Evolutionary conservation across 2,329 filamentous ascomycete genomes (phyloP).

Genomic region (Ascochyta clinopodiicola): DNA sequence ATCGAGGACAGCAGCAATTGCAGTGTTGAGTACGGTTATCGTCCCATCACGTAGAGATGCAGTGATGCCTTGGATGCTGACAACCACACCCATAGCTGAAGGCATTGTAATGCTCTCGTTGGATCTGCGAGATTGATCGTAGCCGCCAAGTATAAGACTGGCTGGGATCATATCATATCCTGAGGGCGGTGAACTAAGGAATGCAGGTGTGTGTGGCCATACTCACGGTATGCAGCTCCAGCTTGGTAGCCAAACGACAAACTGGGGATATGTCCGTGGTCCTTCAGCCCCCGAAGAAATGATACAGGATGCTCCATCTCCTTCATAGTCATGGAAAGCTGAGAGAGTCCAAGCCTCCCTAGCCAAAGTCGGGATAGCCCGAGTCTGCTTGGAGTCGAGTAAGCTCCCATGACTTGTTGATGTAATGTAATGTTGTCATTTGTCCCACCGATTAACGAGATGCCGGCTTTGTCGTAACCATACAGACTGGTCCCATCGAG

Average conservation of each 20-base stretch:
- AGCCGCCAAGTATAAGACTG: slow-evolving; percentile 71
- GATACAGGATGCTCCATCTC: slow-evolving; percentile 50
- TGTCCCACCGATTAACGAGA: slow-evolving; percentile 49
- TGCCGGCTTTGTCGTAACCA: slow-evolving; percentile 59
- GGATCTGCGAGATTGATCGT: slow-evolving; percentile 65
- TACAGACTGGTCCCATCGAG: slow-evolving; percentile 69
- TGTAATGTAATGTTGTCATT: slow-evolving; percentile 32
- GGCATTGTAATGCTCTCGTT: slow-evolving; percentile 67
- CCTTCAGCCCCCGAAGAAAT: slow-evolving; percentile 60
- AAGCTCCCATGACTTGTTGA: slow-evolving; percentile 7
- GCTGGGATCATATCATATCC: slow-evolving; percentile 44
- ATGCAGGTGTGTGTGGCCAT: too few species aligned
- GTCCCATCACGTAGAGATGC: slow-evolving; percentile 42
- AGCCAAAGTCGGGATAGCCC: slow-evolving; percentile 52
- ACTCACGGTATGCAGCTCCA: slow-evolving; percentile 72
- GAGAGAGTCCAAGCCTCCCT: slow-evolving; percentile 55
- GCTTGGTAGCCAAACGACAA: slow-evolving; percentile 78
- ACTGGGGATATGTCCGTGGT: slow-evolving; percentile 67
- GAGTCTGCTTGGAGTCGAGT: slow-evolving; percentile 51
- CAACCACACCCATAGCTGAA: slow-evolving; percentile 63
- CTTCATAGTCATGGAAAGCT: slow-evolving; percentile 25
- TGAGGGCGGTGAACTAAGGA: slow-evolving; percentile 22
- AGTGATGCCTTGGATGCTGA: slow-evolving; percentile 58
- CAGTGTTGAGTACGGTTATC: slow-evolving; percentile 45
- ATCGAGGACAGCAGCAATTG: slow-evolving; percentile 49